Conservation (phyloP, 768 basidiomycete genomes). For the Leccinum subgranulosum region DNA sequence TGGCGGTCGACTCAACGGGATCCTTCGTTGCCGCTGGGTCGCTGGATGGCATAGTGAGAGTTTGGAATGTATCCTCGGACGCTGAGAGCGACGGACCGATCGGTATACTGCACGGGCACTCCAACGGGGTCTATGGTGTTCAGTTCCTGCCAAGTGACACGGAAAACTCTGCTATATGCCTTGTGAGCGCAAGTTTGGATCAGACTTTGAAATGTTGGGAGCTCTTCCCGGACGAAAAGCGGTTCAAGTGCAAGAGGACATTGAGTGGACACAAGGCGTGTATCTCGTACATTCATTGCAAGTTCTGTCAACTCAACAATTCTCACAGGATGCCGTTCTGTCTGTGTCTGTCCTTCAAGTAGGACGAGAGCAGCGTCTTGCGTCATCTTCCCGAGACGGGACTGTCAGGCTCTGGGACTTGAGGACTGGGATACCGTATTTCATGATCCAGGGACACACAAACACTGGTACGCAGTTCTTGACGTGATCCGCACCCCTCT, state of each 20-base stretch:
- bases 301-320: neutral
- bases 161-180: constrained; percentile 25
- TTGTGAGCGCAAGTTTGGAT: constrained; percentile 32
- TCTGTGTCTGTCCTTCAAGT: constrained; percentile 31
- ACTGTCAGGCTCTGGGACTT: constrained; percentile 37
- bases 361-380: constrained; percentile 32
- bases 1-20: constrained; percentile 31
- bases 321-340: constrained; percentile 29
- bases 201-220: constrained; percentile 44
- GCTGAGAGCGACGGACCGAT: constrained; percentile 21
- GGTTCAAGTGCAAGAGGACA: constrained; percentile 29
- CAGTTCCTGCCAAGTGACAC: constrained; percentile 27
- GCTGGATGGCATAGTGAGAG: constrained; percentile 49
- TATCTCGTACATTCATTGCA: neutral
- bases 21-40: constrained; percentile 49
- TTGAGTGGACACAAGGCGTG: constrained; percentile 29
- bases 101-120: constrained; percentile 25
- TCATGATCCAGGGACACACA: constrained; percentile 35
- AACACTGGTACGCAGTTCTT: constrained; percentile 31
- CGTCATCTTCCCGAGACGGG: constrained; percentile 37
- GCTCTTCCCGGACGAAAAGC: constrained; percentile 27
- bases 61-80: constrained; percentile 48
- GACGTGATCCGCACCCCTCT: constrained; percentile 14
- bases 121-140: constrained; percentile 30
- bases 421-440: constrained; percentile 29